These are phyloP conservation scores for Klebsormidium nitens DNA, from an alignment of 139 green algal species.

Conservation along the genomic window DNA sequence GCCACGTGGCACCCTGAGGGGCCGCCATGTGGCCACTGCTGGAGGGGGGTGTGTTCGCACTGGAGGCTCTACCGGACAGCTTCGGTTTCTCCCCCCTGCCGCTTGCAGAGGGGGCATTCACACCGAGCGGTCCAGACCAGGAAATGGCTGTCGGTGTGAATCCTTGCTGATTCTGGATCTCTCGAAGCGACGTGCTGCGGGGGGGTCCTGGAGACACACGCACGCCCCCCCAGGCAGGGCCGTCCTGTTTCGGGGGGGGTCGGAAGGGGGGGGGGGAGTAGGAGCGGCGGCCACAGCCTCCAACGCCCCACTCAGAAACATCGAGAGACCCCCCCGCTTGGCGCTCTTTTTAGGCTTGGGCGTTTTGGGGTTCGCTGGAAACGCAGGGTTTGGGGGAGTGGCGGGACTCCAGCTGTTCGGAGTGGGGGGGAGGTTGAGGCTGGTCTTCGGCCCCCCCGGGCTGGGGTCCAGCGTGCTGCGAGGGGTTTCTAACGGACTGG, in stretches of 20 bases:
- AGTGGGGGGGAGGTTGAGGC: no score
- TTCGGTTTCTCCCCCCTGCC: no score
- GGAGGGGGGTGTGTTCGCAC: not conserved
- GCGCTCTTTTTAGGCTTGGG: conserved; percentile 19
- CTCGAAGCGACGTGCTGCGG: conserved; percentile 1
- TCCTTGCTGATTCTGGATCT: conserved; percentile 20
- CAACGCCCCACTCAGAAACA: conserved; percentile 26
- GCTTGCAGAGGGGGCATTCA: not conserved
- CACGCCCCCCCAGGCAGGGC: conserved; percentile 8
- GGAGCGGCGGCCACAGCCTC: not conserved
- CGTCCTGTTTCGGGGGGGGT: not conserved
- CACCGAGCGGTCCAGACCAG: not conserved
- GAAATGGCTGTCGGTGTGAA: not conserved
- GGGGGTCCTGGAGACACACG: not conserved
- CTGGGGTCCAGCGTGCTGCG: no score
- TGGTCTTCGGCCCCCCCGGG: no score
- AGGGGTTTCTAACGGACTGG: no score
- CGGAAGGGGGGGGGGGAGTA: not conserved
- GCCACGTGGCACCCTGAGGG: not conserved
- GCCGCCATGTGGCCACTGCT: not conserved
- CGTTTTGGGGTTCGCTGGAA: no score
- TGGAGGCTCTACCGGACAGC: no score
- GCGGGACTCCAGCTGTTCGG: no score
- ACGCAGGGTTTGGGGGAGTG: no score
- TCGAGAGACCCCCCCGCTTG: conserved; percentile 18